Base-by-base conservation (phyloP, 768 basidiomycete species). In the Agrocybe chaxingu region DNA sequence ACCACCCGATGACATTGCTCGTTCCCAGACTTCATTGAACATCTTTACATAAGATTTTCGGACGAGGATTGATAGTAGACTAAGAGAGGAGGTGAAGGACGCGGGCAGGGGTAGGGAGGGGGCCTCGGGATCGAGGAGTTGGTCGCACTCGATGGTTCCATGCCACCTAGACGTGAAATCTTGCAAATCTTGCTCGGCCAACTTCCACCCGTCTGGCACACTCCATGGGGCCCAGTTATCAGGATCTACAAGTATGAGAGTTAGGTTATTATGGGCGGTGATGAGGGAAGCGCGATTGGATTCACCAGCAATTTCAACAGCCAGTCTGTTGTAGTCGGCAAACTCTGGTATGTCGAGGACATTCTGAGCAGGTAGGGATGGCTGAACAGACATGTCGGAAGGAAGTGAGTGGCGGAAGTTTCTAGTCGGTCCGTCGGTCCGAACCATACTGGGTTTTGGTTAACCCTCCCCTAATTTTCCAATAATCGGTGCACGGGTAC, bases 21-120 rank as follows among this genome's bases (percentile, higher is more conserved):
- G 12, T 51, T 6, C n/a, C 50, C 50, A 51, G 45, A 51, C 16
- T 24, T 43, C 43, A 7, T 51, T 18, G n/a, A 51, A 45, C 19
- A 35, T 45, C 11, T n/a, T 9, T 12, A 35, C 10, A 51, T 51
- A 51, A 51, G 42, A 51, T 34, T 51, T 30, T 2, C 50, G 50
- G 10, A 51, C 44, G 37, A 51, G 36, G 39, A 51, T 30, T 45
- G 42, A 12, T 12, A 39, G n/a, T 44, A 24, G 43, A 13, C 35
- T n/a, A 24, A 24, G 24, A 24, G 35, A 3, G 11, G 16, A 11
- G 30, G 40, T 7, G 13, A 49, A 18, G 40, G 48, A 40, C 24
- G 29, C 38, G 42, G 24, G 24, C 24, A 49, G 39, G 42, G 40
- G 16, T 40, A 49, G 38, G 40, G 30, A 42, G 42, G 48, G 38